Conservation (phyloP, 2,329 filamentous ascomycete species). For the Phaeosphaeriaceae sp. region DNA sequence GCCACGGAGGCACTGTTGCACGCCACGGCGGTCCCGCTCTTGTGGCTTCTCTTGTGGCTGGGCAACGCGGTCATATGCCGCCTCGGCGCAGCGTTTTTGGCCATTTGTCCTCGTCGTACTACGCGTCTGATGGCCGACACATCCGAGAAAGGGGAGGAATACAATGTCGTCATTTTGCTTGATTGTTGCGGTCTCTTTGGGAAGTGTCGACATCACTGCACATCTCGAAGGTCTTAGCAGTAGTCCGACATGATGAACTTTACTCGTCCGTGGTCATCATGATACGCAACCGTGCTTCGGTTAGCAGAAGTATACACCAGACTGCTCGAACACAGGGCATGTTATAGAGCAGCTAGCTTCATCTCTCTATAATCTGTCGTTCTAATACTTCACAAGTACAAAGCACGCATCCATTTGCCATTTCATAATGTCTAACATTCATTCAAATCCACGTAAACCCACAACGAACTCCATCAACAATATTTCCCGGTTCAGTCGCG, state of each 20-base stretch:
- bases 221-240: neutral
- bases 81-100: constrained; percentile 7
- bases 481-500: neutral
- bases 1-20: constrained; percentile 15
- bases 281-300: neutral
- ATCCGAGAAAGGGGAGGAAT: constrained; percentile 3
- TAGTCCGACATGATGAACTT: neutral
- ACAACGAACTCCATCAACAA: too few relatives aligned
- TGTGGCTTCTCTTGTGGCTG: constrained; percentile 18
- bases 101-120: neutral
- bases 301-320: too few relatives aligned
- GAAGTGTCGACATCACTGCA: neutral
- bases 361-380: too few relatives aligned
- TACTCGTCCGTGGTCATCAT: neutral
- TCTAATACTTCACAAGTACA: too few relatives aligned
- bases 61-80: constrained; percentile 8
- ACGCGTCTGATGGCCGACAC: constrained; percentile 1
- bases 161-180: neutral
- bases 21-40: constrained; percentile 12
- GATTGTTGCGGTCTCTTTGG: neutral
- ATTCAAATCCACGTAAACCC: too few relatives aligned
- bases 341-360: neutral
- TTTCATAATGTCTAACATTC: too few relatives aligned
- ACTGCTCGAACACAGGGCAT: neutral
- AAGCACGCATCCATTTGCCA: too few relatives aligned